Evolutionary conservation across 192 early-diverging fungal species (phyloP).

Genomic region (Backusella liffmaniae): DNA sequence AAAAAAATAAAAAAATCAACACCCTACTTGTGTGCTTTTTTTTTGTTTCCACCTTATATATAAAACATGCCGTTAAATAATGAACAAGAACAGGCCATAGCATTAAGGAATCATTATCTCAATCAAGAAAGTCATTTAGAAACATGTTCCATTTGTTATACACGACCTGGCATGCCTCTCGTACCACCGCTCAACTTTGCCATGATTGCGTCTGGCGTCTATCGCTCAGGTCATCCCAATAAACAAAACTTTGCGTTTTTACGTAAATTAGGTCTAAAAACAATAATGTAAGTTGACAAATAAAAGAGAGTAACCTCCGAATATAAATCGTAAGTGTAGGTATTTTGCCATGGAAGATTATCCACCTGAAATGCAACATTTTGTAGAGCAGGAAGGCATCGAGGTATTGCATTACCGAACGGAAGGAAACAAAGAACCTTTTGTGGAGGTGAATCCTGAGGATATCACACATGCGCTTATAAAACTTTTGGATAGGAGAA

Average conservation of each 20-base stretch:
- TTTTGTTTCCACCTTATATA: not conserved
- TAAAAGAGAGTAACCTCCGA: too few relatives aligned
- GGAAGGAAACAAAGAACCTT: constrained; percentile 85
- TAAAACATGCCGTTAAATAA: not conserved
- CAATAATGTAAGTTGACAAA: constrained; percentile 60
- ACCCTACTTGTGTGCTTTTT: not conserved
- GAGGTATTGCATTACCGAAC: constrained; percentile 78
- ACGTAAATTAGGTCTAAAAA: constrained; percentile 76
- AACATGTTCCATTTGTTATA: constrained; percentile 33
- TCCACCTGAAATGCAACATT: constrained; percentile 71
- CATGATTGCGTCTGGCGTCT: constrained; percentile 90
- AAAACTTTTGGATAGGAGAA: constrained; percentile 49
- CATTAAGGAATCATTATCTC: not conserved
- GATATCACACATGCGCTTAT: constrained; percentile 54
- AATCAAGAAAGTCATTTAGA: constrained; percentile 13
- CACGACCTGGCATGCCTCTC: constrained; percentile 50
- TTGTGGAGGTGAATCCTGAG: constrained; percentile 53
- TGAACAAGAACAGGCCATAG: not conserved
- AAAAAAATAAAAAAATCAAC: not conserved
- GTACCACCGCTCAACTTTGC: constrained; percentile 96
- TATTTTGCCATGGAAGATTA: constrained; percentile 43
- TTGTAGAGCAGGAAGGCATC: constrained; percentile 71
- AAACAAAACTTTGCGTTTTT: constrained; percentile 90
- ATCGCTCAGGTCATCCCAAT: constrained; percentile 93
- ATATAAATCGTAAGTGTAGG: constrained; percentile 2